phyloP scores from a whole-genome alignment of 2,329 filamentous ascomycete genomes.

The Periglandula ipomoeae region DNA sequence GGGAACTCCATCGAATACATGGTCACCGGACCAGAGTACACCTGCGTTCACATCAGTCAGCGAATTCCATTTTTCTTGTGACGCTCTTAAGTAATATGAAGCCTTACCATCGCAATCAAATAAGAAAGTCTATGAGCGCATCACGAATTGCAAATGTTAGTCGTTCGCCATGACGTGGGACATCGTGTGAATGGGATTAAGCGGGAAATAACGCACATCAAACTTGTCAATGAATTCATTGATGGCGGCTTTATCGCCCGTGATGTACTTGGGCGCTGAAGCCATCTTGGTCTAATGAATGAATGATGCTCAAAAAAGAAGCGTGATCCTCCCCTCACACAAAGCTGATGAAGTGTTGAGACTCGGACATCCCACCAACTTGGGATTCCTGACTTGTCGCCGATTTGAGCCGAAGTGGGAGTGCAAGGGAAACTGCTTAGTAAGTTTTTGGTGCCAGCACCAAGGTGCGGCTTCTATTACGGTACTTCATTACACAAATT shows the following conservation, averaged over 20 bases:
- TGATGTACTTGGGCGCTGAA: conserved; percentile 53
- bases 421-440: background rate
- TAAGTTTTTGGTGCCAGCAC: background rate
- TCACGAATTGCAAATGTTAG: conserved; percentile 21
- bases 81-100: background rate
- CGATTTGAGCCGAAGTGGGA: background rate
- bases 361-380: background rate
- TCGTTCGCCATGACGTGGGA: background rate
- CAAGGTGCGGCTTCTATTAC: background rate
- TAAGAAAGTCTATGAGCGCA: conserved; percentile 47
- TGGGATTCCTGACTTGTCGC: background rate
- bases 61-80: background rate
- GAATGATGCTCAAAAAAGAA: background rate
- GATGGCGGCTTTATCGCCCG: conserved; percentile 68
- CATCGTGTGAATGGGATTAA: background rate
- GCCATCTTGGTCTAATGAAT: conserved; percentile 14
- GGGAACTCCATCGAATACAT: conserved; percentile 74
- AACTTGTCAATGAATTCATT: conserved; percentile 81
- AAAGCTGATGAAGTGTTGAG: background rate
- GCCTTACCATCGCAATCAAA: conserved; percentile 90
- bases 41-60: conserved; percentile 39
- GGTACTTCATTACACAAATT: background rate
- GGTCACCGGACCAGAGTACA: conserved; percentile 92
- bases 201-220: conserved; percentile 56
- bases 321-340: background rate